Percentiles rank a stretch among this genome's conserved stretches.
Conservation (phyloP, 176 grass and related monocot species). For the Carex myosuroides region DNA sequence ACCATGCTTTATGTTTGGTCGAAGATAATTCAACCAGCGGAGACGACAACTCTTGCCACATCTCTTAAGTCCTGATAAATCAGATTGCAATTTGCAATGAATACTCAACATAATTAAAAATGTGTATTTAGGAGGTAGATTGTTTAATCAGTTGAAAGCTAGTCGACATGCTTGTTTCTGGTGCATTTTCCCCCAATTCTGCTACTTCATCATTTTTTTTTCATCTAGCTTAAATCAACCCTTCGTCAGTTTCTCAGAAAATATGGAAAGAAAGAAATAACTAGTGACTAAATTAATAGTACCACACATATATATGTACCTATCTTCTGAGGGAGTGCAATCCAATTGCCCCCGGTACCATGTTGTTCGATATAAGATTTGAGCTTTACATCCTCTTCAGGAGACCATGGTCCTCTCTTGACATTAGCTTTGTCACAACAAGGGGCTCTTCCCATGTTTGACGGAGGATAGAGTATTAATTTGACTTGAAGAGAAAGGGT, state of each 20-base stretch:
- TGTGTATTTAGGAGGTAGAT: background rate
- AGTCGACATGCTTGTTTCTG: background rate
- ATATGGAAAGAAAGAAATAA: background rate
- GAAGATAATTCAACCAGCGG: constrained; percentile 62
- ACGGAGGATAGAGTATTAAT: background rate
- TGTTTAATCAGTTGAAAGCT: background rate
- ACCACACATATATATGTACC: constrained; percentile 11
- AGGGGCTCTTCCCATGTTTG: constrained; percentile 51
- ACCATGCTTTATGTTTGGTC: constrained; percentile 48
- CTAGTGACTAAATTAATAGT: background rate
- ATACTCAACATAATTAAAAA: background rate
- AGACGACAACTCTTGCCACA: constrained; percentile 42
- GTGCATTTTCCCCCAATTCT: background rate
- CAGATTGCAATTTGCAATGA: background rate
- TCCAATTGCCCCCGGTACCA: constrained; percentile 49
- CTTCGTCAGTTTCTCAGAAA: background rate
- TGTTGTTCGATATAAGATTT: constrained; percentile 43
- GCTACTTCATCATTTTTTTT: background rate
- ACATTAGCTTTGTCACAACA: constrained; percentile 64
- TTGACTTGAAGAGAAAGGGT: constrained; percentile 13
- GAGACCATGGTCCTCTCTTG: constrained; percentile 54
- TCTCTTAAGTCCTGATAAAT: constrained; percentile 30
- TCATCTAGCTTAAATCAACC: background rate
- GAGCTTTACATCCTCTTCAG: constrained; percentile 47
- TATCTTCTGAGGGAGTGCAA: constrained; percentile 47